Conservation (phyloP, 768 basidiomycete species). For the Russula sp. region DNA sequence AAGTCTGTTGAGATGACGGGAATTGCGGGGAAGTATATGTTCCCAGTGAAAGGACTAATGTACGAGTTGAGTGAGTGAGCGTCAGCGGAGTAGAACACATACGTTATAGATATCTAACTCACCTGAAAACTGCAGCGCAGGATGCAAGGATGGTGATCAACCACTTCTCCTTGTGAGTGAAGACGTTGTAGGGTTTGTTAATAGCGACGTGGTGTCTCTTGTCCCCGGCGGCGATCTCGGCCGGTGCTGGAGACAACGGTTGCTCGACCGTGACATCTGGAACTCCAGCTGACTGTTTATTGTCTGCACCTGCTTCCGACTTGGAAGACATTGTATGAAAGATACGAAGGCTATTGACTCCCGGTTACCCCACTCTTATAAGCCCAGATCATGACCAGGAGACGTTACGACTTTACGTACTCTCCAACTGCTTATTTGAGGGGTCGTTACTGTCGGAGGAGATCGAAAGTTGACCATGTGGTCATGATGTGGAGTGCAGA, state of each 20-base stretch:
- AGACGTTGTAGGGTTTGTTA: constrained; percentile 46
- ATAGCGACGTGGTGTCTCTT: constrained; percentile 32
- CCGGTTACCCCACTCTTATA: background rate
- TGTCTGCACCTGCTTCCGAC: background rate
- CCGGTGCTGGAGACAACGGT: background rate
- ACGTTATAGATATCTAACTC: background rate
- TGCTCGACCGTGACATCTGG: background rate
- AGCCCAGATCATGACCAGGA: background rate
- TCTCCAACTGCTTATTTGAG: background rate
- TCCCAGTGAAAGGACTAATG: constrained; percentile 67
- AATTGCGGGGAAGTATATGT: constrained; percentile 78
- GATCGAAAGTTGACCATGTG: background rate
- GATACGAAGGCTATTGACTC: background rate
- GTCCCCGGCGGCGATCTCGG: background rate
- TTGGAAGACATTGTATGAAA: constrained; percentile 1
- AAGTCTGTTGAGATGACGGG: constrained; percentile 63
- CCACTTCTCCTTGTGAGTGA: constrained; percentile 61
- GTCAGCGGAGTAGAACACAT: background rate
- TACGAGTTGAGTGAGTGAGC: background rate
- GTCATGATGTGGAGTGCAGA: background rate
- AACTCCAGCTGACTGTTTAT: background rate
- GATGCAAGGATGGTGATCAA: constrained; percentile 57
- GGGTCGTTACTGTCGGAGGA: background rate
- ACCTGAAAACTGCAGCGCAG: constrained; percentile 65
- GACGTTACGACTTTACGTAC: background rate